Conservation (phyloP, 2,329 filamentous ascomycete species). For the Penicillium brasilianum region DNA sequence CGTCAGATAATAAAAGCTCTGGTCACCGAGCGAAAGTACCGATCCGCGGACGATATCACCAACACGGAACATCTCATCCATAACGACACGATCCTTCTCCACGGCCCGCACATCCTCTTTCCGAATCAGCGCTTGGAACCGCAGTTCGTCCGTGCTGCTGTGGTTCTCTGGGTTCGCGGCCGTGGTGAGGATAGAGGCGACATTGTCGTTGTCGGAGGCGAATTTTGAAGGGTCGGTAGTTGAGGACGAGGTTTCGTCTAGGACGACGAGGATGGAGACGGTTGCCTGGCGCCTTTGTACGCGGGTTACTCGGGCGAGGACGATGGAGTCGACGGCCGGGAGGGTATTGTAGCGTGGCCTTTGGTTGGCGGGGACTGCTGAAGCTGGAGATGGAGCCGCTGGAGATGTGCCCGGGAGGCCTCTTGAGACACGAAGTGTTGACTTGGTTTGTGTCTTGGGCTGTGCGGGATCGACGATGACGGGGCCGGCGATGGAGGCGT, state of each 20-base stretch:
- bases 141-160: slow-evolving; percentile 63
- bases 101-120: slow-evolving; percentile 92
- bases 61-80: slow-evolving; percentile 88
- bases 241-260: slow-evolving; percentile 51
- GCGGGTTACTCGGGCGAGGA: slow-evolving; percentile 84
- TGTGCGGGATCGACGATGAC: slow-evolving; percentile 61
- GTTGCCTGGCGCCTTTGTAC: slow-evolving; percentile 84
- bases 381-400: neutral
- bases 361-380: slow-evolving; percentile 20
- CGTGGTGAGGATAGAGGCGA: slow-evolving; percentile 44
- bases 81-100: slow-evolving; percentile 92
- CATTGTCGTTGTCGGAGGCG: slow-evolving; percentile 44
- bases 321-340: slow-evolving; percentile 77
- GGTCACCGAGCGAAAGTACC: slow-evolving; percentile 90
- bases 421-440: slow-evolving; percentile 48
- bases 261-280: slow-evolving; percentile 83
- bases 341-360: slow-evolving; percentile 70
- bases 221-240: slow-evolving; percentile 29
- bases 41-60: slow-evolving; percentile 88
- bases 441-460: slow-evolving; percentile 38
- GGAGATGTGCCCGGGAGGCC: slow-evolving; percentile 17
- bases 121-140: slow-evolving; percentile 81
- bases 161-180: slow-evolving; percentile 49
- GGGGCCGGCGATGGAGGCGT: slow-evolving; percentile 80
- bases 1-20: slow-evolving; percentile 92